Conservation (phyloP, 805 yeast genomes). For the Starmerella powellii region DNA sequence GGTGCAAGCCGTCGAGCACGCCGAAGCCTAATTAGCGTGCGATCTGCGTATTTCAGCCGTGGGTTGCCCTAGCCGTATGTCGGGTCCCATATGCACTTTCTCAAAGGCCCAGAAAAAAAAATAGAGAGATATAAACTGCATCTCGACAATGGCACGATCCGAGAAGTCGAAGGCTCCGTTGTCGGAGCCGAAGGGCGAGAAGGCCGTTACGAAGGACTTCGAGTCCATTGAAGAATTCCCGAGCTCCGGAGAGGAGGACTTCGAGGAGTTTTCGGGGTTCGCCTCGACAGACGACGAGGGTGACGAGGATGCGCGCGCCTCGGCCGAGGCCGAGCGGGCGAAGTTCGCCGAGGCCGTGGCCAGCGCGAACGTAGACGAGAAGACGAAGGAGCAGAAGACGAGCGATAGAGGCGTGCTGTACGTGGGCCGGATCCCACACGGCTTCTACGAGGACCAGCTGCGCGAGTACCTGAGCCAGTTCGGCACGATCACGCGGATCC, state of each 20-base stretch:
- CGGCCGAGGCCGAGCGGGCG: conserved; percentile 8
- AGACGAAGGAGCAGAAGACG: conserved; percentile 1
- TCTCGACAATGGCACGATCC: background rate
- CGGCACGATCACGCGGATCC: conserved; percentile 68
- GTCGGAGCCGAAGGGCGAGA: conserved; percentile 5
- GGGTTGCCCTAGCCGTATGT: too few relatives aligned
- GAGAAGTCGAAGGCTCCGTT: conserved; percentile 3
- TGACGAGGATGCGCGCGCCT: conserved; percentile 4
- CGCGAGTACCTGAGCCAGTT: conserved; percentile 77
- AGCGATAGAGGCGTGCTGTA: conserved; percentile 54
- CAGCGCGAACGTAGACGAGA: conserved; percentile 3
- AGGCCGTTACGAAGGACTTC: background rate
- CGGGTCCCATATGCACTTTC: background rate
- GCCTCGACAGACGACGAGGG: conserved; percentile 23
- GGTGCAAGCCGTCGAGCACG: background rate
- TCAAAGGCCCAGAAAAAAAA: background rate
- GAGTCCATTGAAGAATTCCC: conserved; percentile 7
- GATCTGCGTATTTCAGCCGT: too few relatives aligned
- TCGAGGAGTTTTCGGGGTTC: conserved; percentile 19
- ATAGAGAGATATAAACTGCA: too few relatives aligned
- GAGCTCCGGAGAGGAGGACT: conserved; percentile 10
- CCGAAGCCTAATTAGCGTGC: too few relatives aligned
- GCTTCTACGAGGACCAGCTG: conserved; percentile 67
- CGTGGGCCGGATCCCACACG: conserved; percentile 85
- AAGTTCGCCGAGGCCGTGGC: conserved; percentile 4